These are phyloP conservation scores for Choiromyces venosus DNA, from an alignment of 495 filamentous ascomycete genomes.

Conservation along the genomic window DNA sequence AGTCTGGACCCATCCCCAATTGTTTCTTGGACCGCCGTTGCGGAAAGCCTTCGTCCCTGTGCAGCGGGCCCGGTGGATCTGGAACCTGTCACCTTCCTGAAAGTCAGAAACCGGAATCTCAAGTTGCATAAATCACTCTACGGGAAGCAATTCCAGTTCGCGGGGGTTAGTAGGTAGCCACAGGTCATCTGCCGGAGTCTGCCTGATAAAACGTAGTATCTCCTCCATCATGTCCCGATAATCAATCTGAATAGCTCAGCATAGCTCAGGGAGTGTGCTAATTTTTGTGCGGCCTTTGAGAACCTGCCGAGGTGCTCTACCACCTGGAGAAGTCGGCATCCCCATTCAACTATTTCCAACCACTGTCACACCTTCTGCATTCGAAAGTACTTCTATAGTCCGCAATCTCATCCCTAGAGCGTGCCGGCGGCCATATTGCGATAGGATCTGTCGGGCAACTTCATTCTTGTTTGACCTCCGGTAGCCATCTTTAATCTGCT, in stretches of 20 bases:
- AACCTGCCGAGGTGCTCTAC: too few species aligned
- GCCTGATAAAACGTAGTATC: too few species aligned
- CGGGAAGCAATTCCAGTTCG: too few species aligned
- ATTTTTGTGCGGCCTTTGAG: too few species aligned
- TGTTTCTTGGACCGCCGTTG: not conserved
- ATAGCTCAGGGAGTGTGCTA: too few species aligned
- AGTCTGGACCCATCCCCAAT: constrained; percentile 9
- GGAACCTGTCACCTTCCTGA: constrained; percentile 2
- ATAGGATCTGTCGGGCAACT: not conserved
- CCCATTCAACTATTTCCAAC: too few species aligned
- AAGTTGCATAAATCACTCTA: not conserved
- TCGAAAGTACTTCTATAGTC: not conserved
- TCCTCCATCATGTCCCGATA: too few species aligned
- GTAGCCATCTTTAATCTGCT: constrained; percentile 7
- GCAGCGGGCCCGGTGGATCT: constrained; percentile 2
- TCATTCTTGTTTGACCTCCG: not conserved
- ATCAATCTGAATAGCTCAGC: too few species aligned
- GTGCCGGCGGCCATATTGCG: not conserved
- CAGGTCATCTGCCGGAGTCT: too few species aligned
- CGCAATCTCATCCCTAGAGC: not conserved
- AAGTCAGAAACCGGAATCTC: too few species aligned
- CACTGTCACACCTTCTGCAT: too few species aligned
- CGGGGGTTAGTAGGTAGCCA: too few species aligned
- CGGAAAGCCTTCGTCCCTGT: not conserved
- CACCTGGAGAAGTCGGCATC: not conserved